Percentiles rank a stretch among this genome's conserved stretches.
Evolutionary conservation across 345 rosid species (phyloP).

Genomic region (Eucalyptus pauciflora): DNA sequence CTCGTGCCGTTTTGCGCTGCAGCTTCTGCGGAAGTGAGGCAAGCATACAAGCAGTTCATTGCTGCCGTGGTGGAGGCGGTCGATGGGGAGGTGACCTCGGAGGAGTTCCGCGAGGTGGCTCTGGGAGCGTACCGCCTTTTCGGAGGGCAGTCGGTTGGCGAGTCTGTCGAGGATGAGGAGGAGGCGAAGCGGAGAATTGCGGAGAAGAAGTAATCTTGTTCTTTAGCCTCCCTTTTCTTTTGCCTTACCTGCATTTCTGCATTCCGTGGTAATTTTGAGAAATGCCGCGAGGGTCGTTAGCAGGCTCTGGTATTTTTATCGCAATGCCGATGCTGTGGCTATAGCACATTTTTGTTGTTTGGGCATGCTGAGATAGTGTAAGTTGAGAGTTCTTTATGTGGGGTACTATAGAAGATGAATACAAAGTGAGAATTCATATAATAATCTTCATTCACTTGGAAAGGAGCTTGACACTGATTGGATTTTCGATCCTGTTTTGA

Average conservation of each 20-base stretch:
- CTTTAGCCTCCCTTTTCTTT: neutral
- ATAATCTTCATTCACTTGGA: neutral
- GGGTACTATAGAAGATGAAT: neutral
- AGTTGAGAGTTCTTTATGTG: neutral
- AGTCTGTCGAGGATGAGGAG: conserved; percentile 29
- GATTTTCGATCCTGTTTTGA: neutral
- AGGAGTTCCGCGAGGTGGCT: conserved; percentile 72
- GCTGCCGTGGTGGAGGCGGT: conserved; percentile 65
- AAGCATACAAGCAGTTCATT: conserved; percentile 68
- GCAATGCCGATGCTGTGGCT: neutral
- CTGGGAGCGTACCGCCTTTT: conserved; percentile 41
- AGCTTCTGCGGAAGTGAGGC: conserved; percentile 80
- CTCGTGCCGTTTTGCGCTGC: neutral
- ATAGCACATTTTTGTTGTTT: neutral
- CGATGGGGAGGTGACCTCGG: conserved; percentile 73
- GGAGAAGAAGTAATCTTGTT: conserved; percentile 32
- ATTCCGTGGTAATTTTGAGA: neutral
- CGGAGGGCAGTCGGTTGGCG: neutral
- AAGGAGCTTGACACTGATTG: neutral
- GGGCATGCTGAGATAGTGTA: neutral
- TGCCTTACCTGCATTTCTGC: neutral
- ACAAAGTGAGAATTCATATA: neutral
- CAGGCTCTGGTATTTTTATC: neutral
- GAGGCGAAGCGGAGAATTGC: conserved; percentile 9
- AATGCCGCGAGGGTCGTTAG: neutral